These are phyloP conservation scores for Aureobasidium pullulans DNA, from an alignment of 2,329 filamentous ascomycete species.

Conservation along the genomic window DNA sequence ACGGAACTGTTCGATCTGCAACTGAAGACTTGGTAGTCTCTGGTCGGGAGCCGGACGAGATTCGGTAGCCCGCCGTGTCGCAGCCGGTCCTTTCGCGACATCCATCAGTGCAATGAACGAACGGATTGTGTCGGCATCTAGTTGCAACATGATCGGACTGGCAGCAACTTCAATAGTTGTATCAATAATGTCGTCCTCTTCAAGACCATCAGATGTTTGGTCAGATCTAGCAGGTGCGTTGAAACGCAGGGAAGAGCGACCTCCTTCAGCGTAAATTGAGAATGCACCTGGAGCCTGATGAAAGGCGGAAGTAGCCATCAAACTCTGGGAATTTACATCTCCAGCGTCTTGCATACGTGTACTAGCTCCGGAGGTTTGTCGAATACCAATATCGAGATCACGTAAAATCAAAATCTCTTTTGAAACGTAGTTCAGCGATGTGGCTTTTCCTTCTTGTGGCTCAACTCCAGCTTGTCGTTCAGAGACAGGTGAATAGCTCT, in stretches of 20 bases:
- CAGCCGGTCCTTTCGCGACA: background rate
- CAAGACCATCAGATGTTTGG: background rate
- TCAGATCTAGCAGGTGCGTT: background rate
- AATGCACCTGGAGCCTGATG: conserved; percentile 40
- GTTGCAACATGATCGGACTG: background rate
- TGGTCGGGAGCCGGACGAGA: background rate
- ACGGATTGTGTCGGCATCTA: conserved; percentile 2
- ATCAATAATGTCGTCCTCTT: background rate
- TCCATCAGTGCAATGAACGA: background rate
- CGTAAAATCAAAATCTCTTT: background rate
- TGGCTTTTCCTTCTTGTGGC: conserved; percentile 8
- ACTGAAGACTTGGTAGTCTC: background rate
- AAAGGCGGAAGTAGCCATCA: background rate
- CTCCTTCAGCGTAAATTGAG: conserved; percentile 37
- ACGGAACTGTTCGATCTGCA: background rate
- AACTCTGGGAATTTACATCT: background rate
- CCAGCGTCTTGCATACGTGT: background rate
- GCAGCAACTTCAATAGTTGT: background rate
- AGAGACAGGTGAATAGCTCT: background rate
- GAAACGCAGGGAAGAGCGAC: conserved; percentile 3
- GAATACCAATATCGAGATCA: background rate
- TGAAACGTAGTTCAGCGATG: background rate
- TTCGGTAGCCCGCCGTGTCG: background rate
- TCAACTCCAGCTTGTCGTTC: background rate
- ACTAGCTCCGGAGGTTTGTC: background rate